A percentile compares a stretch with the other conserved stretches of the same genome.
phyloP scores from a whole-genome alignment of 2,329 filamentous ascomycete genomes.

The Colletotrichum theobromicola region DNA sequence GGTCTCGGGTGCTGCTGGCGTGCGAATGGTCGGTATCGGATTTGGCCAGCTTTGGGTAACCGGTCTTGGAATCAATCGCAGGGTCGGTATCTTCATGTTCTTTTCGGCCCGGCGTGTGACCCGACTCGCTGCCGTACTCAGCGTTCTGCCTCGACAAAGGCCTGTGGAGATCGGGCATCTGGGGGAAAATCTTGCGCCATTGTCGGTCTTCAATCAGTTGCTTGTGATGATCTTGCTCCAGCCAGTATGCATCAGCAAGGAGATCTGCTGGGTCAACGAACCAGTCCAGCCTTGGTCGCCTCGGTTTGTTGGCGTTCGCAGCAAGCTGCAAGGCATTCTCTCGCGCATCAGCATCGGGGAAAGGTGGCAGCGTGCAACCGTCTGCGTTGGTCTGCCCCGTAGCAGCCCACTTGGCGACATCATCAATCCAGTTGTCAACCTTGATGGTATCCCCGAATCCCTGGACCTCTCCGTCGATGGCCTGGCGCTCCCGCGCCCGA shows the following conservation, averaged over 20 bases:
- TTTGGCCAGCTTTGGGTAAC: constrained; percentile 23
- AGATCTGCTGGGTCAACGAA: constrained; percentile 82
- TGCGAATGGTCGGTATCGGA: constrained; percentile 49
- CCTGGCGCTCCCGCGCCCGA: constrained; percentile 76
- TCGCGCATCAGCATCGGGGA: constrained; percentile 47
- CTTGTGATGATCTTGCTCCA: constrained; percentile 83
- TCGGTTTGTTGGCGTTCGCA: constrained; percentile 61
- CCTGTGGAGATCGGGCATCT: constrained; percentile 30
- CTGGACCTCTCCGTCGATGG: constrained; percentile 75
- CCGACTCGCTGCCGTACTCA: constrained; percentile 17
- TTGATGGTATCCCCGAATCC: constrained; percentile 77
- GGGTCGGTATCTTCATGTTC: neutral
- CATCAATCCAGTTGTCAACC: constrained; percentile 80
- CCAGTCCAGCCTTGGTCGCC: constrained; percentile 85
- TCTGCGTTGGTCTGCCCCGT: constrained; percentile 36
- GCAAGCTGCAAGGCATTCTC: constrained; percentile 43
- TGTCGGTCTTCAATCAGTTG: constrained; percentile 79
- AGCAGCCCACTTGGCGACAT: constrained; percentile 59
- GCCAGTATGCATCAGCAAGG: constrained; percentile 89
- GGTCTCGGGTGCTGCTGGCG: constrained; percentile 60
- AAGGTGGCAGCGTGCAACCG: constrained; percentile 48
- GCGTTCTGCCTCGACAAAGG: constrained; percentile 31
- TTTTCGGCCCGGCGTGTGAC: neutral
- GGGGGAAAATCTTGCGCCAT: constrained; percentile 74
- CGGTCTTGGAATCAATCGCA: constrained; percentile 24